phyloP scores from a whole-genome alignment of 768 basidiomycete species.

The Inosperma sp. region DNA sequence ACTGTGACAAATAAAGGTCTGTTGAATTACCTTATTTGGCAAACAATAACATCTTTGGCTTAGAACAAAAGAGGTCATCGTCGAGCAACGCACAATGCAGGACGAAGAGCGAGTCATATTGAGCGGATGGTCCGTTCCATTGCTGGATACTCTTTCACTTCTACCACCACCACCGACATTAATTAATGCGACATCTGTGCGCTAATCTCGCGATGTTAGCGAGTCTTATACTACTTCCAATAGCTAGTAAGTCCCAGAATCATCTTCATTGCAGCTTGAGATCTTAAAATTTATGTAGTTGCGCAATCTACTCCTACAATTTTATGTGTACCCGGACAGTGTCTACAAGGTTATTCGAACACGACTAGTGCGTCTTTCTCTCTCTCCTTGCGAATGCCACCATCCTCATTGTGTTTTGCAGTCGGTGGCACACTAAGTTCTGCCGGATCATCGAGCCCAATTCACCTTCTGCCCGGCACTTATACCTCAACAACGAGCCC shows the following conservation, averaged over 20 bases:
- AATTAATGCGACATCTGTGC: slow-evolving; percentile 11
- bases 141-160: slow-evolving; percentile 14
- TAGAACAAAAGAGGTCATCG: slow-evolving; percentile 6
- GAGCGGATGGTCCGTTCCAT: not conserved
- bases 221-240: slow-evolving; percentile 16
- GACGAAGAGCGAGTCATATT: not conserved
- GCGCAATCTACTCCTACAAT: slow-evolving; percentile 60
- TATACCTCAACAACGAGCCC: slow-evolving; percentile 71
- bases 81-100: slow-evolving; percentile 6
- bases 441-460: slow-evolving; percentile 45
- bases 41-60: not conserved
- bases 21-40: slow-evolving; percentile 2
- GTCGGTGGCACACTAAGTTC: slow-evolving; percentile 68
- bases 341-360: slow-evolving; percentile 75
- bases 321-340: slow-evolving; percentile 83
- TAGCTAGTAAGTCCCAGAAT: slow-evolving; percentile 12
- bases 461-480: slow-evolving; percentile 72
- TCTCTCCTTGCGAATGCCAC: slow-evolving; percentile 3
- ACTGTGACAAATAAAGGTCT: not conserved
- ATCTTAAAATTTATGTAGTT: slow-evolving; percentile 21
- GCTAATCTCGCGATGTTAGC: slow-evolving; percentile 24
- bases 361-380: slow-evolving; percentile 57
- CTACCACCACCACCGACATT: slow-evolving; percentile 24
- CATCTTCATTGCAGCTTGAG: not conserved
- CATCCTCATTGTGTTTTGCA: slow-evolving; percentile 30